Evolutionary conservation across 371 early-diverging fungal species (phyloP), one percentile per base, ranked within the genome.

Genomic region (Syncephalastrum monosporum): DNA sequence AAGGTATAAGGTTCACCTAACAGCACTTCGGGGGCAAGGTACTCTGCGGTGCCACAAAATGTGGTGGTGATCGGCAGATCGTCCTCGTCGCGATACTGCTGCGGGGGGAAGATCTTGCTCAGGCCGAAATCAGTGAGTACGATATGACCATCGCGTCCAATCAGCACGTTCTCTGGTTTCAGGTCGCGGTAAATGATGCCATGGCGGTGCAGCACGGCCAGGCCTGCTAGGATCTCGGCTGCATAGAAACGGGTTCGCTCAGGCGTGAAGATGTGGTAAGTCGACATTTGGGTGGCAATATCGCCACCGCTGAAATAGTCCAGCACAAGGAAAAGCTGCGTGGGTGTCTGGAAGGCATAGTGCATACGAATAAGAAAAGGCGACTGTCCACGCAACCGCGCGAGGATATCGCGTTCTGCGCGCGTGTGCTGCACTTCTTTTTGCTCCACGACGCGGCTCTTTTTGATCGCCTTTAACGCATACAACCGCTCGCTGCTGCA

Each of bases 1-100:
- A 85, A 90, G 4, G 93, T 91, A 64, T 97, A 96, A 27, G 84
- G 87, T 10, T 84, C 79, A 4, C 90, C 91, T 45, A 78, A 61
- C 4, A 99, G 75, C 17, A 97, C 88, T 67, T 98, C 99, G 4
- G 98, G 98, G 2, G 99, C 81, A 23, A 91, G 65, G 56, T 92
- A 92, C 54, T 95, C 97, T 2, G 96, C 91, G 0, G 99, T 96
- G 4, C 99, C 99, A 63, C 97, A 95, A 64, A 95, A 93, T 0
- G 97, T 97, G 51, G 83, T 84, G 42, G 95, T 95, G 49, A 74
- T 74, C n/a, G 65, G 63, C 7, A 57, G 50, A 10, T 60, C 61
- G 27, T 47, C 57, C 8, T 64, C 50, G 44, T 61, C 65, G 38
- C 61, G 50, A 3, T 72, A 23, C n/a, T 66, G 64, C n/a, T 50